These are phyloP conservation scores for Akanthomyces muscarius DNA, from an alignment of 2,329 filamentous ascomycete species.

Conservation along the genomic window DNA sequence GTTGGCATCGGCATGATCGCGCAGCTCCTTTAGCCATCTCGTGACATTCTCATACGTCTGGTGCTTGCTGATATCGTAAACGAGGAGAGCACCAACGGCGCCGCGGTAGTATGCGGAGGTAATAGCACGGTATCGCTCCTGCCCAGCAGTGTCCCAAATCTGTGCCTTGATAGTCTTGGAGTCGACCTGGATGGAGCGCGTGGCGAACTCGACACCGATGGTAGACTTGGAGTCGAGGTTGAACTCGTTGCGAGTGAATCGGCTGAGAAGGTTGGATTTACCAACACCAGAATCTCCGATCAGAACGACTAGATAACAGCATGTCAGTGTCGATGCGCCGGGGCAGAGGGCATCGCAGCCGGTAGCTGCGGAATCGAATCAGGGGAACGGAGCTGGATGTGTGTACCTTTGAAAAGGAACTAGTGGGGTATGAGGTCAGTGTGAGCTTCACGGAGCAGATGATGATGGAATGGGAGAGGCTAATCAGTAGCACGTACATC, in stretches of 20 bases:
- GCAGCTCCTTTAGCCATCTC: conserved; percentile 96
- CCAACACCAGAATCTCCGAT: conserved; percentile 99
- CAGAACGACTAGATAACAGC: conserved; percentile 69
- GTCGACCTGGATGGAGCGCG: conserved; percentile 96
- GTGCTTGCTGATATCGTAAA: conserved; percentile 99
- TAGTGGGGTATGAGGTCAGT: conserved; percentile 42
- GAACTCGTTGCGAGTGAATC: conserved; percentile 99
- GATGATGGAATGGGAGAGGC: conserved; percentile 21
- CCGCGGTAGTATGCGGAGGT: conserved; percentile 99
- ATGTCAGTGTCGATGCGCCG: conserved; percentile 29
- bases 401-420: conserved; percentile 98
- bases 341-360: conserved; percentile 16
- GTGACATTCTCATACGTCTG: conserved; percentile 99
- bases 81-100: conserved; percentile 91
- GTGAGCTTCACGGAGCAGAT: conserved; percentile 14
- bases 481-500: conserved; percentile 65
- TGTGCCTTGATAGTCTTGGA: conserved; percentile 99
- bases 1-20: conserved; percentile 96
- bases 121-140: conserved; percentile 98
- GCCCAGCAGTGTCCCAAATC: conserved; percentile 99
- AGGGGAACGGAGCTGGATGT: not conserved
- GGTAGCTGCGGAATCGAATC: conserved; percentile 11
- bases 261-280: conserved; percentile 99
- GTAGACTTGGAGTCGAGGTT: conserved; percentile 99
- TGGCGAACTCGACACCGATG: conserved; percentile 98